Evolutionary conservation across 768 basidiomycete species (phyloP), one percentile per base, ranked within the genome.

Genomic region (Strobilomyces echinocephalus): DNA sequence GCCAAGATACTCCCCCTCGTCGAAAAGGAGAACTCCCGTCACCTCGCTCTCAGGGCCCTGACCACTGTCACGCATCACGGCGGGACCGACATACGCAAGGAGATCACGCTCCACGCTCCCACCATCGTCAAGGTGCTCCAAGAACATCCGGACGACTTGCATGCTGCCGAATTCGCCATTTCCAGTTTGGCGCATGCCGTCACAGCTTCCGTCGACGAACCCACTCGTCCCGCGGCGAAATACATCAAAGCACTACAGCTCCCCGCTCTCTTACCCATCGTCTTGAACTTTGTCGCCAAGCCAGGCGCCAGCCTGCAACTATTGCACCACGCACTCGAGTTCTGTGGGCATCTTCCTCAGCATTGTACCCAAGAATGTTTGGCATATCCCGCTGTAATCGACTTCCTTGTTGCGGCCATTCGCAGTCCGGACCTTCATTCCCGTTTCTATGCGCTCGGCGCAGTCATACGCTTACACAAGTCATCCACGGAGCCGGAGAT

Each of bases 11-110:
- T 83, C 3, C 81, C 84, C 1, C 69, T 85, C 12, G 58, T 85
- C 12, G 71, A 80, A 31, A 62, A 72, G 6, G 74, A 77, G 6
- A 69, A 65, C 4, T 80, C 77, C 3, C 76, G 81, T 1, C 74
- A 77, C 57, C 65, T 83, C 46, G 81, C 80, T 8, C 70, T 87
- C 10, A 77, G 78, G 28, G 76, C 81, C 0, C 67, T 87, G 20
- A 75, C 75, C 0, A 81, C 78, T 21, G 74, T 85, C 11, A 85
- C 84, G 0, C 84, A 82, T 54, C 83, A 85, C 44, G 82, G 83
- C 4, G 83, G 83, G 7, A 54, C 61, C 4, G 69, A 74, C 16
- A 74, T 79, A 26, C 79, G 79, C 35, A 62, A 69, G 42, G 78
- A 78, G 51, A 79, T 87, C 49, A 80, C 82, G 0, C 60, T 68